Evolutionary conservation across 371 early-diverging fungal genomes (phyloP), one percentile per base, ranked within the genome.

Genomic region (Mycotypha africana): DNA sequence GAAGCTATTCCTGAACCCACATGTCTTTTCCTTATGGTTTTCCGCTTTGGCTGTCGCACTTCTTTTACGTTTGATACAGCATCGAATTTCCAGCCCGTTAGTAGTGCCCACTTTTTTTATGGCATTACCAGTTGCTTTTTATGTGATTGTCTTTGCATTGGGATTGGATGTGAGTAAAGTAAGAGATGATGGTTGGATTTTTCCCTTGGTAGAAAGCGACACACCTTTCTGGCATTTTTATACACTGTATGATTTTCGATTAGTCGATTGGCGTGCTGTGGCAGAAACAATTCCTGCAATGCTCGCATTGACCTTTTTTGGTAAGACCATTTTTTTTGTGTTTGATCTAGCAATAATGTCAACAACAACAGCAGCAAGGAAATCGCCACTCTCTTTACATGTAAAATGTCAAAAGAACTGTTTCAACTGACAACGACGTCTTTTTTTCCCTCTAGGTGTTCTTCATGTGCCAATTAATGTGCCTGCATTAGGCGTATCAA

Each of bases 391-490:
- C 23, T 44, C 38, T 20, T 21, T 33, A 33, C 4, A n/a, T 14
- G 15, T 14, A 33, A 11, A n/a, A 11, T 33, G 4, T 14, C 15
- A 33, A 11, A 6, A 4, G n/a, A n/a, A n/a, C n/a, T n/a, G n/a
- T n/a, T n/a, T n/a, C n/a, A n/a, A n/a, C n/a, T n/a, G n/a, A n/a
- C n/a, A n/a, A n/a, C 11, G 51, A n/a, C n/a, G n/a, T n/a, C n/a
- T 45, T 23, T 14, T n/a, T 22, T 33, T 41, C 9, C 8, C 16
- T 20, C 5, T 48, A 68, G 79, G 84, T 39, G 84, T 96, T 24
- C 73, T 97, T 17, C 97, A 97, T 60, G 98, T 97, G 1, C 97
- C 98, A 8, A 88, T 88, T 53, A 90, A 89, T 47, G 91, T 93
- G 1, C 96, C 95, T 12, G 95, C 95, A 2, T 73, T 94, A 44